Evolutionary conservation across 2,329 filamentous ascomycete species (phyloP).

Genomic region (Metarhizium sp.): DNA sequence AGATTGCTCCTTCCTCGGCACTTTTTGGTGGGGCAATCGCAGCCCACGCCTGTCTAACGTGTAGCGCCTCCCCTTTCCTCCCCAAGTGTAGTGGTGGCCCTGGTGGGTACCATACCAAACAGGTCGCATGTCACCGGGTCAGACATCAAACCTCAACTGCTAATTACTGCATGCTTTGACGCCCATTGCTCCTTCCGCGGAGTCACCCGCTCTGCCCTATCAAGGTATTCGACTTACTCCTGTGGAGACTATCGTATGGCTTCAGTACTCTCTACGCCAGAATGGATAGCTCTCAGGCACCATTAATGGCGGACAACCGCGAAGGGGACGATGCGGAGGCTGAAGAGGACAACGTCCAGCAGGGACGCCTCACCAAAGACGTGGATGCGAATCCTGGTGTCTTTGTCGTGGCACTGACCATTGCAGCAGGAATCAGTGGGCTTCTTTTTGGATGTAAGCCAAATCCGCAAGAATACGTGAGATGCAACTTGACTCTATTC

Average conservation of each 20-base stretch:
- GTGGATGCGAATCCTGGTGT: constrained; percentile 27
- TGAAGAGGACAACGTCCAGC: constrained; percentile 16
- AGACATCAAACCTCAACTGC: too few relatives aligned
- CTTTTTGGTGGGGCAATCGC: too few relatives aligned
- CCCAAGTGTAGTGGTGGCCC: too few relatives aligned
- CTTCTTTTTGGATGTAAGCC: constrained; percentile 57
- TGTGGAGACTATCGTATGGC: not conserved
- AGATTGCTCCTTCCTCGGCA: too few relatives aligned
- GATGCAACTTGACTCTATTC: constrained; percentile 3
- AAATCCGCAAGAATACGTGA: not conserved
- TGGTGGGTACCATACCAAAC: too few relatives aligned
- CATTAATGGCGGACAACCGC: constrained; percentile 24
- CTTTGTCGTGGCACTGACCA: constrained; percentile 53
- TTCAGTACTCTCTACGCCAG: constrained; percentile 1
- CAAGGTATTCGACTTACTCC: not conserved
- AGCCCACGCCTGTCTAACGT: too few relatives aligned
- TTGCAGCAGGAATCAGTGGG: constrained; percentile 58
- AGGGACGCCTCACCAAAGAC: constrained; percentile 17
- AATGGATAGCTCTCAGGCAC: constrained; percentile 29
- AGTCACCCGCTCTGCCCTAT: not conserved
- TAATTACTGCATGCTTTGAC: not conserved
- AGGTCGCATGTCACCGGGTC: too few relatives aligned
- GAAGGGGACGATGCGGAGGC: constrained; percentile 22
- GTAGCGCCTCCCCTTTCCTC: too few relatives aligned
- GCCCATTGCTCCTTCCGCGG: not conserved